Evolutionary conservation across 2,329 filamentous ascomycete genomes (phyloP).

Genomic region (Aspergillus udagawae): DNA sequence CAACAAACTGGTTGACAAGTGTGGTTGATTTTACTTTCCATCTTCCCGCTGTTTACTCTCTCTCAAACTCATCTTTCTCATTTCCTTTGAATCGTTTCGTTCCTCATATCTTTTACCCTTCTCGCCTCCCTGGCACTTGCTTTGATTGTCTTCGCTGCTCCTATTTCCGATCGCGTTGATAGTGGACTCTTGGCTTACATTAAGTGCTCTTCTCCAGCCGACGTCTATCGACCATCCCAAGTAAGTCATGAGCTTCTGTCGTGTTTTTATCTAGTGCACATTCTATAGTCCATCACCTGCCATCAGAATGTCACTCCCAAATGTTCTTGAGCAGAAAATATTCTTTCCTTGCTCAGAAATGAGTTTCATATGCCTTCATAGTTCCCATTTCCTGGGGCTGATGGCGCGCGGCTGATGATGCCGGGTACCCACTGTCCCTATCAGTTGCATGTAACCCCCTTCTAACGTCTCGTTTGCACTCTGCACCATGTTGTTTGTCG

Average conservation of each 20-base stretch:
- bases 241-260: conserved; percentile 31
- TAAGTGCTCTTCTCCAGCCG: conserved; percentile 31
- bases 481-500: neutral
- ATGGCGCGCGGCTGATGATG: neutral
- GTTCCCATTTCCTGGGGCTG: neutral
- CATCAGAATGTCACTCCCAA: neutral
- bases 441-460: neutral
- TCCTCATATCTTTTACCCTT: neutral
- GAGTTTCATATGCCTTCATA: neutral
- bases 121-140: conserved; percentile 5
- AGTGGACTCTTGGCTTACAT: conserved; percentile 16
- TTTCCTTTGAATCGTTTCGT: conserved; percentile 1
- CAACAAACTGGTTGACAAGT: neutral
- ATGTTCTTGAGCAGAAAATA: neutral
- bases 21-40: neutral
- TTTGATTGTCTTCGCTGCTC: conserved; percentile 7
- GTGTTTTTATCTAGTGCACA: neutral
- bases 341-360: neutral
- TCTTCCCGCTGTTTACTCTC: neutral
- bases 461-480: neutral
- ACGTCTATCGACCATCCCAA: conserved; percentile 46
- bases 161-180: conserved; percentile 14
- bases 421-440: neutral
- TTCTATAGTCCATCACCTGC: neutral
- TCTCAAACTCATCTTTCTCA: neutral